phyloP scores from a whole-genome alignment of 495 filamentous ascomycete genomes.

The Hyaloscypha finlandica region DNA sequence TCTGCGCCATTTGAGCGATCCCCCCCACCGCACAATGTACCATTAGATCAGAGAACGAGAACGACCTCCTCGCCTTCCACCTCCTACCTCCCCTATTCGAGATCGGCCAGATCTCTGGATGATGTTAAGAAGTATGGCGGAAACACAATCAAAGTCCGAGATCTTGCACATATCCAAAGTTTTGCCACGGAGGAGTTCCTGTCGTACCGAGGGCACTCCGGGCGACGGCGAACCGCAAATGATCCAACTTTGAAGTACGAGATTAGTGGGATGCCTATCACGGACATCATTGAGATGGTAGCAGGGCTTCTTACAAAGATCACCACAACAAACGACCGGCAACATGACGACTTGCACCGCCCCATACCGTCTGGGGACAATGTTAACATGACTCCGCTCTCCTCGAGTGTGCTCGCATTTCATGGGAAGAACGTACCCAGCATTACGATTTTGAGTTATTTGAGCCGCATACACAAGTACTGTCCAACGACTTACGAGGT shows the following conservation, averaged over 20 bases:
- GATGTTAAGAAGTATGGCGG: constrained; percentile 35
- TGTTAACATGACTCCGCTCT: constrained; percentile 69
- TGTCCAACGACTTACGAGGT: constrained; percentile 99
- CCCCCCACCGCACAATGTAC: neutral
- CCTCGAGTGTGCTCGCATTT: constrained; percentile 94
- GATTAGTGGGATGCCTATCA: constrained; percentile 96
- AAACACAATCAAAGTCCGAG: constrained; percentile 71
- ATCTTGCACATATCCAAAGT: constrained; percentile 86
- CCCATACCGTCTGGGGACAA: constrained; percentile 68
- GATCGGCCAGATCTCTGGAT: constrained; percentile 29
- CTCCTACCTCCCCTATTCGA: constrained; percentile 14
- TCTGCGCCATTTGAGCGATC: constrained; percentile 17
- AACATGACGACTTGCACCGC: constrained; percentile 80
- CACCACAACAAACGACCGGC: constrained; percentile 92
- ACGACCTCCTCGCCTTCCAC: constrained; percentile 4
- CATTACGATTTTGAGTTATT: constrained; percentile 95
- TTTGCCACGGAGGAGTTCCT: constrained; percentile 76
- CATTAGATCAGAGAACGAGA: constrained; percentile 8
- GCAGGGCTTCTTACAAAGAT: constrained; percentile 98
- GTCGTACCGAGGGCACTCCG: constrained; percentile 48
- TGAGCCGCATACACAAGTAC: constrained; percentile 97
- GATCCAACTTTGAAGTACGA: constrained; percentile 69
- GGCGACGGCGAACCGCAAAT: constrained; percentile 38
- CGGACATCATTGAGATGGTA: constrained; percentile 99
- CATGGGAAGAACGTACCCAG: constrained; percentile 98